phyloP scores from a whole-genome alignment of 2,329 filamentous ascomycete species.

The Colletotrichum graminicola region DNA sequence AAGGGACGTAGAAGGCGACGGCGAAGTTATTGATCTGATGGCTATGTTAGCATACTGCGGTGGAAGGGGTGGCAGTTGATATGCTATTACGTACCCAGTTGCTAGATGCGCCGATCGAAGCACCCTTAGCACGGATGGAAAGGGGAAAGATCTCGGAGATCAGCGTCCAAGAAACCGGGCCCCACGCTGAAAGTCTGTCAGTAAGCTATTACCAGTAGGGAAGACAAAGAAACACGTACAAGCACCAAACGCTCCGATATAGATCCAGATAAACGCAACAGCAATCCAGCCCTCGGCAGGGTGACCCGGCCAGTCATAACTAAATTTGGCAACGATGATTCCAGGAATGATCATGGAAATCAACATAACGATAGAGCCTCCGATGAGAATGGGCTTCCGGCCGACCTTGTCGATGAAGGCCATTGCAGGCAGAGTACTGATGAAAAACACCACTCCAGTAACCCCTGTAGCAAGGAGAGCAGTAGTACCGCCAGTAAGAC shows the following conservation, averaged over 20 bases:
- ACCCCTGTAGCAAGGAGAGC: constrained; percentile 72
- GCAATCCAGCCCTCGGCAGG: constrained; percentile 54
- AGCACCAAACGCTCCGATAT: constrained; percentile 36
- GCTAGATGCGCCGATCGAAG: constrained; percentile 56
- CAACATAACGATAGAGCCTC: constrained; percentile 55
- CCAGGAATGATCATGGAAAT: constrained; percentile 55
- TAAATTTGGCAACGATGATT: constrained; percentile 55
- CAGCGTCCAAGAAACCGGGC: constrained; percentile 52
- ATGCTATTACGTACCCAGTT: constrained; percentile 53
- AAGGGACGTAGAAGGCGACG: constrained; percentile 59
- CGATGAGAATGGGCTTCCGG: constrained; percentile 54
- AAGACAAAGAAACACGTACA: constrained; percentile 16
- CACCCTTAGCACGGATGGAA: constrained; percentile 54
- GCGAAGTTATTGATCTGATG: constrained; percentile 58
- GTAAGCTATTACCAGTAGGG: neutral
- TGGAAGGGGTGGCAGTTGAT: neutral
- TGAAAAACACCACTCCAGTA: constrained; percentile 67
- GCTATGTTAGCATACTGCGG: neutral
- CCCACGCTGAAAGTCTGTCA: constrained; percentile 45
- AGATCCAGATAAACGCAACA: constrained; percentile 52
- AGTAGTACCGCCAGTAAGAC: constrained; percentile 69
- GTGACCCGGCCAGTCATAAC: constrained; percentile 53
- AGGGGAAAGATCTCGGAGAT: constrained; percentile 55
- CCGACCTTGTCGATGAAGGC: constrained; percentile 56
- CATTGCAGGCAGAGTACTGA: constrained; percentile 50